phyloP scores from a whole-genome alignment of 139 green algal species.

The Tetraselmis striata region DNA sequence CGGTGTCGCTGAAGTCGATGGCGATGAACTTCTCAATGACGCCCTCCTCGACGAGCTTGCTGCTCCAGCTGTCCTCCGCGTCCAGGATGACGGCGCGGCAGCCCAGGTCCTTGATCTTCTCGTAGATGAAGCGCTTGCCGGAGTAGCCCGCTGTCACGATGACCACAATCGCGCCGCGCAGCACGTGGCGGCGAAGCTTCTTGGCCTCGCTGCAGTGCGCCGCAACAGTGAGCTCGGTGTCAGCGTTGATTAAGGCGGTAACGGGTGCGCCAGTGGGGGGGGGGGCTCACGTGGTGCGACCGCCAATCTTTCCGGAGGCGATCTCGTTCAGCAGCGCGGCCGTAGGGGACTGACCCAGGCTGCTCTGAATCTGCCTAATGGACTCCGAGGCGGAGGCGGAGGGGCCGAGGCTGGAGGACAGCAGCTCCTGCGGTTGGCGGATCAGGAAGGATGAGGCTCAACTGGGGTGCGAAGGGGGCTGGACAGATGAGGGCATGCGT shows the following conservation, averaged over 20 bases:
- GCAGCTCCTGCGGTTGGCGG: not conserved
- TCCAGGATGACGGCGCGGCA: slow-evolving; percentile 71
- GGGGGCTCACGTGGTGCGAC: slow-evolving; percentile 16
- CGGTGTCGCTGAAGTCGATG: slow-evolving; percentile 74
- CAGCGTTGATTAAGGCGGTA: too few species aligned
- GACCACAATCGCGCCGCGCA: slow-evolving; percentile 71
- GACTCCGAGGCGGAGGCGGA: not conserved
- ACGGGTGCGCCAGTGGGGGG: not conserved
- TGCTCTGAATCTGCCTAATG: not conserved
- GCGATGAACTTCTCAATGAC: slow-evolving; percentile 71
- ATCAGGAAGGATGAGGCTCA: too few species aligned
- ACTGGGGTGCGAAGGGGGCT: too few species aligned
- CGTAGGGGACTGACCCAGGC: not conserved
- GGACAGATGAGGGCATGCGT: slow-evolving; percentile 2
- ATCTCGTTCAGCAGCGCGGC: not conserved
- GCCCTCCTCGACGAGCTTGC: slow-evolving; percentile 63
- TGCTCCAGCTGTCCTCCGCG: slow-evolving; percentile 39
- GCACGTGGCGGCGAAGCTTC: slow-evolving; percentile 56
- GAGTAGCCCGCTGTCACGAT: slow-evolving; percentile 79
- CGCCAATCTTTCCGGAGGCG: slow-evolving; percentile 23
- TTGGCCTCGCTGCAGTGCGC: slow-evolving; percentile 32
- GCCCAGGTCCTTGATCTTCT: slow-evolving; percentile 76
- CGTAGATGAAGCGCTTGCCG: slow-evolving; percentile 84
- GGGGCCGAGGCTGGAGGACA: not conserved
- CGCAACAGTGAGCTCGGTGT: too few species aligned